Conservation (phyloP, 164 flowering plant genomes). For the Vitis labrusca region DNA sequence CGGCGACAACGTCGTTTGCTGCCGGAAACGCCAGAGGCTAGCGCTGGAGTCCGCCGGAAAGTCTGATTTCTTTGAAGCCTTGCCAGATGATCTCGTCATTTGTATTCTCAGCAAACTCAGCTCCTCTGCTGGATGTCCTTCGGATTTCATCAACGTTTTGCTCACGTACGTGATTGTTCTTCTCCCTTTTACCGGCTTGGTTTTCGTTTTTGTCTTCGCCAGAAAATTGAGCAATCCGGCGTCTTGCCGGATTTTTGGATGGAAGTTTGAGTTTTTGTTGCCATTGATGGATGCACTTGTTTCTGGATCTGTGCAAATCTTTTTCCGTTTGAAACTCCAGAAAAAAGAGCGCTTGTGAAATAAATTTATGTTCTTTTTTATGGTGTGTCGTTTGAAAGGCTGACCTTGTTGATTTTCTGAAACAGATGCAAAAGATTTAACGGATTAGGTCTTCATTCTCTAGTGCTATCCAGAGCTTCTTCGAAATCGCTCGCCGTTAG, state of each 20-base stretch:
- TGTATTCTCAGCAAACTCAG: slow-evolving; percentile 5
- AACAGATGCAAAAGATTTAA: slow-evolving; percentile 38
- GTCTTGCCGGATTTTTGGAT: not conserved
- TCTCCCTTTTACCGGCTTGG: too few relatives aligned
- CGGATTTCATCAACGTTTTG: slow-evolving; percentile 29
- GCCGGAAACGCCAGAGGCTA: slow-evolving; percentile 27
- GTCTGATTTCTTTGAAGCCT: slow-evolving; percentile 26
- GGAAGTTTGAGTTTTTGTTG: not conserved
- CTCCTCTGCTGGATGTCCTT: slow-evolving; percentile 1
- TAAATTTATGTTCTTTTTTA: not conserved
- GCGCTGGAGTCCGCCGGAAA: slow-evolving; percentile 11
- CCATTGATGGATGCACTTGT: not conserved
- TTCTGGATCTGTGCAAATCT: not conserved
- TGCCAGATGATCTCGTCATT: slow-evolving; percentile 9
- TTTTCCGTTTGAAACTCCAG: not conserved
- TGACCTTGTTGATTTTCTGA: not conserved
- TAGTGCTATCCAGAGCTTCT: slow-evolving; percentile 29
- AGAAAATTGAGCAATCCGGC: not conserved
- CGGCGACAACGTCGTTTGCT: not conserved
- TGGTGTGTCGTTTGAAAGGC: not conserved
- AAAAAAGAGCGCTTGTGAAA: not conserved
- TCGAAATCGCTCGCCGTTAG: slow-evolving; percentile 20
- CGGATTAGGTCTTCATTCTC: slow-evolving; percentile 22
- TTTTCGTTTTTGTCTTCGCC: not conserved
- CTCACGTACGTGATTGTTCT: slow-evolving; percentile 44